Evolutionary conservation across 192 early-diverging fungal genomes (phyloP).

Genomic region (Coemansia sp.): DNA sequence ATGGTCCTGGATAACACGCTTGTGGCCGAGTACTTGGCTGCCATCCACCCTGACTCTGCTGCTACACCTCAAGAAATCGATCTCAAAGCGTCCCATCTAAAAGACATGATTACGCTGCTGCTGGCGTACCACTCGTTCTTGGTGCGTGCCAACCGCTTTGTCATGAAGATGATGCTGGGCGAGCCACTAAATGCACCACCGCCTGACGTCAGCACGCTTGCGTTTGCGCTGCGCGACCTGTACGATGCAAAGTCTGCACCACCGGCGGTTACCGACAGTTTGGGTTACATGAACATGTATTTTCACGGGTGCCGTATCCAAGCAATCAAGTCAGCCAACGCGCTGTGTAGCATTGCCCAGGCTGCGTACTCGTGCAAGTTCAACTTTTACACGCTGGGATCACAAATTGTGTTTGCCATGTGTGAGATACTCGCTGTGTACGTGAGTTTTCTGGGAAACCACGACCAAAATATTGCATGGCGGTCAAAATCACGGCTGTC

Average conservation of each 20-base stretch:
- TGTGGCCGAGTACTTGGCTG: slow-evolving; percentile 35
- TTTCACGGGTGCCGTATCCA: slow-evolving; percentile 48
- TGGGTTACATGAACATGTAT: slow-evolving; percentile 45
- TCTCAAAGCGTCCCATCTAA: slow-evolving; percentile 34
- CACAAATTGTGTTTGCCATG: slow-evolving; percentile 31
- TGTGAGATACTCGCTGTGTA: slow-evolving; percentile 29
- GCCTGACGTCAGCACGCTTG: slow-evolving; percentile 35
- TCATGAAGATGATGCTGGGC: slow-evolving; percentile 51
- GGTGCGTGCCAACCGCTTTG: slow-evolving; percentile 44
- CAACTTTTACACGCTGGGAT: slow-evolving; percentile 45
- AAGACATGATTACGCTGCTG: slow-evolving; percentile 37
- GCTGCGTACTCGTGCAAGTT: slow-evolving; percentile 35
- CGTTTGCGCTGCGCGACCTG: slow-evolving; percentile 43
- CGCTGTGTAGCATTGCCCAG: slow-evolving; percentile 38
- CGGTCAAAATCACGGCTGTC: slow-evolving; percentile 35
- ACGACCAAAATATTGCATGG: slow-evolving; percentile 33
- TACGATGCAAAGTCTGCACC: slow-evolving; percentile 36
- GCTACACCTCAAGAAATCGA: slow-evolving; percentile 38
- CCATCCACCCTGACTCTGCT: slow-evolving; percentile 24
- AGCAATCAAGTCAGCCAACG: slow-evolving; percentile 31
- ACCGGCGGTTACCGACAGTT: slow-evolving; percentile 11
- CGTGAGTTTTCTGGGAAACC: slow-evolving; percentile 34
- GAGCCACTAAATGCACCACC: slow-evolving; percentile 42
- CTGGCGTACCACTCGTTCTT: slow-evolving; percentile 45
- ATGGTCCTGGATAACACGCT: slow-evolving; percentile 30